Base-by-base conservation (phyloP, 2,329 filamentous ascomycete genomes). In the Cercospora zeae-maydis region DNA sequence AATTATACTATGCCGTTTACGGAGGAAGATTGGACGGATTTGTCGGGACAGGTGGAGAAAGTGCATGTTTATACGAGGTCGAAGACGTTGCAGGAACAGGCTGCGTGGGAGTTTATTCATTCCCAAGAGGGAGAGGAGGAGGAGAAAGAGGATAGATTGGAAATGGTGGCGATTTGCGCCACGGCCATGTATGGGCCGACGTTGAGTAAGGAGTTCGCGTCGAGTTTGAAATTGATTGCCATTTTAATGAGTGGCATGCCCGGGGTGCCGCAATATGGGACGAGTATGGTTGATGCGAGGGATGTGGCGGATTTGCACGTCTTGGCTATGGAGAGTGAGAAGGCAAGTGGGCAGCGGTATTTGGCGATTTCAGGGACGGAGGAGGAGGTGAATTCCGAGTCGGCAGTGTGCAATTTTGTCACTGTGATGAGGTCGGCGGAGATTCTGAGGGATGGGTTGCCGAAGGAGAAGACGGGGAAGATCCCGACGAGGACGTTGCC, bases 1-100 rank as follows among this genome's bases (percentile, higher is more conserved):
- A 49, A 53, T 24, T 65, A 62, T 19, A 51, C 61, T 1, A 30
- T 63, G 33, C 65, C 65, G 31, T 65, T 67, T 27, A 62, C 63
- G 1, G 65, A 67, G 55, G 55, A 62, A 6, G 65, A 67, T 27
- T 67, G 65, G 65, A 65, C 65, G 14, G 65, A 67, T 62, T 37
- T 67, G 11, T 62, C 61, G 8, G 61, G 60, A 13, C 45, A 58
- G 31, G 65, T 63, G 42, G 65, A 67, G 63, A 65, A 65, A 11
- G 24, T 67, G 19, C 65, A 67, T 14, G 58, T 67, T 19, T 67
- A 67, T 21, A 54, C 63, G 36, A 61, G 59, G 11, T 63, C 65
- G 13, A 67, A 67, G 58, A 67, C 65, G 24, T 27, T 63, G 7
- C 61, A 65, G n/a, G 65, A 67, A 36, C 45, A 63, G 49, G 63